Evolutionary conservation across 2,329 filamentous ascomycete genomes (phyloP).

Genomic region (Lasiodiplodia hormozganensis): DNA sequence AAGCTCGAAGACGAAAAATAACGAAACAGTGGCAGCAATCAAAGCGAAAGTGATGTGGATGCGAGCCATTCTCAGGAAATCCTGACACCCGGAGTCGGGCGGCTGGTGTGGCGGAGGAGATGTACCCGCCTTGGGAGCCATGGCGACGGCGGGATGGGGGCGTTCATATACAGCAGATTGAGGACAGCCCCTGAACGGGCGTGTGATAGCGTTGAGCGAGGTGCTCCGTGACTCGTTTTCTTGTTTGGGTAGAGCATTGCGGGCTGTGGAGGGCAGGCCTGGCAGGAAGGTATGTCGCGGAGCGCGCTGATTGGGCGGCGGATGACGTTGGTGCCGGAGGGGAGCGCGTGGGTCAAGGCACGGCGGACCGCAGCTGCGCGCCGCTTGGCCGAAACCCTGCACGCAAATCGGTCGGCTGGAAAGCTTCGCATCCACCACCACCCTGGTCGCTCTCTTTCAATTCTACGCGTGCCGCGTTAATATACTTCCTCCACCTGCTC

Average conservation of each 20-base stretch:
- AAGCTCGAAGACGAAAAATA: slow-evolving; percentile 45
- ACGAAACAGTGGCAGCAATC: slow-evolving; percentile 42
- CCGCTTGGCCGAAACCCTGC: slow-evolving; percentile 22
- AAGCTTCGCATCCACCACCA: slow-evolving; percentile 21
- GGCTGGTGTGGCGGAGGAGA: slow-evolving; percentile 1
- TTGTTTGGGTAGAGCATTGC: slow-evolving; percentile 18
- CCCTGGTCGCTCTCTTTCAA: slow-evolving; percentile 3
- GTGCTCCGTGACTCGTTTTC: slow-evolving; percentile 8
- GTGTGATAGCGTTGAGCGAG: neutral
- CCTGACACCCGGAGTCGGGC: neutral
- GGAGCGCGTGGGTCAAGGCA: slow-evolving; percentile 15
- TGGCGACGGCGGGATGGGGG: neutral
- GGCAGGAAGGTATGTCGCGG: neutral
- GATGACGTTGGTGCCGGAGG: slow-evolving; percentile 11
- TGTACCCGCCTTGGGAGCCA: slow-evolving; percentile 15
- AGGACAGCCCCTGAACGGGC: neutral
- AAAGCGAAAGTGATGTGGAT: slow-evolving; percentile 48
- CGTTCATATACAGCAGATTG: slow-evolving; percentile 8
- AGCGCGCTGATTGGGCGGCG: slow-evolving; percentile 17
- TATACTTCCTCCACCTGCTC: slow-evolving; percentile 24
- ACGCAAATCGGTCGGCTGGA: slow-evolving; percentile 7
- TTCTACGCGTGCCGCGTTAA: slow-evolving; percentile 7
- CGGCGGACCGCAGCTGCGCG: slow-evolving; percentile 17
- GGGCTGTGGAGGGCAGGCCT: neutral
- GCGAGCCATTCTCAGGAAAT: slow-evolving; percentile 44